Base-by-base conservation (phyloP, 2,329 filamentous ascomycete genomes). In the Colletotrichum endophyticum region DNA sequence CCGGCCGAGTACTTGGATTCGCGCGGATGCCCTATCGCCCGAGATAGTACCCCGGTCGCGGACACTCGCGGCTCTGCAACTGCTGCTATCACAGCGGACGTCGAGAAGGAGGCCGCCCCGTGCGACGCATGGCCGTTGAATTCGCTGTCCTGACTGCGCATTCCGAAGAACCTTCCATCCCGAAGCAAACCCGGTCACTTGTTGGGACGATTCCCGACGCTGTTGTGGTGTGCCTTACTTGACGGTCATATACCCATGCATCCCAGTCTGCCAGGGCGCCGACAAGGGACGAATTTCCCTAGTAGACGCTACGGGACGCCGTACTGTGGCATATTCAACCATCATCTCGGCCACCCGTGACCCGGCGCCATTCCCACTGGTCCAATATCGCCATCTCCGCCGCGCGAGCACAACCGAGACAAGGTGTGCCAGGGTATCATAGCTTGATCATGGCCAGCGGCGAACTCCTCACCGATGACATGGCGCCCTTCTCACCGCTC, bases 141-240 rank as follows among this genome's bases (percentile, higher is more conserved):
- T 27, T 61, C 34, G 34, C 53, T 72, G 66, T 64, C 59, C 72
- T 53, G 27, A 66, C 56, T 69, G 32, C 22, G 30, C 22, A 27
- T 36, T 68, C 39, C 62, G 69, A 61, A 34, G 22, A 72, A 36
- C 36, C 36, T 66, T 72, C 53, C 36, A 57, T 72, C 56, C 73
- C 62, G 56, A 76, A 68, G 63, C 73, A 73, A 69, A 27, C 57
- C 70, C 25, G 44, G 39, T 44, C 69, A 64, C 73, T 75, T 66
- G 73, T 76, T 76, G 70, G 73, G 73, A 76, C 56, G 73, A 73
- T 76, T 73, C 27, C 44, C 57, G 57, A 59, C 73, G 25, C 64
- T 57, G 57, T 53, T 75, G 22, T 62, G 53, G 32, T 66, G 57
- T 69, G 57, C 44, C 64, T 49, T 66, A 73, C 22, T 64, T 27